Conservation (phyloP, 2,329 filamentous ascomycete genomes). For the Alternaria incomplexa region DNA sequence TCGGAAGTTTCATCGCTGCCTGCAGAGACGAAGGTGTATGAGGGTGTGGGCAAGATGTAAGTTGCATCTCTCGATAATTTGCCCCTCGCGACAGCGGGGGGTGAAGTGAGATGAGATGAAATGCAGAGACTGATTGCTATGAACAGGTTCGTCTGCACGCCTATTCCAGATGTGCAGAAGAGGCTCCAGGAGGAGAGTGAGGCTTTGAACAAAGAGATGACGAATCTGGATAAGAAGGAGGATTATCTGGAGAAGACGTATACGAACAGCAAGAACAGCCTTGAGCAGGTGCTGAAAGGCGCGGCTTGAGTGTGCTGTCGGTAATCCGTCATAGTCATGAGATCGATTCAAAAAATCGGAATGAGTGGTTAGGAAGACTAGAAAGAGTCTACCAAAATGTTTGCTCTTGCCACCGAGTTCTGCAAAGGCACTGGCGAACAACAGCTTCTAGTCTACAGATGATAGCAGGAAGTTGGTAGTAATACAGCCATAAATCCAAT, state of each 20-base stretch:
- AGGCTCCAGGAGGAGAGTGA: slow-evolving; percentile 78
- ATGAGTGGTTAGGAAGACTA: background rate
- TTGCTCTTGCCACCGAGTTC: background rate
- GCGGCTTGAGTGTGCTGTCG: slow-evolving; percentile 18
- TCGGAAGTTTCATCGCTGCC: slow-evolving; percentile 82
- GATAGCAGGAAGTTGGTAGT: background rate
- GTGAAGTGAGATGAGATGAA: background rate
- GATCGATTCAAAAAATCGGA: too few species aligned
- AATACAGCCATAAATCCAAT: background rate
- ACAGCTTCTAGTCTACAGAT: background rate
- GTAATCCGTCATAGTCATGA: background rate
- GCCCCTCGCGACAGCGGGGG: background rate
- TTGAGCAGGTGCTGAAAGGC: slow-evolving; percentile 81
- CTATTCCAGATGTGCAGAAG: slow-evolving; percentile 73
- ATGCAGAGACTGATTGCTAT: background rate
- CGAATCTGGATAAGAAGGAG: slow-evolving; percentile 83
- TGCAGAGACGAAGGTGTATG: slow-evolving; percentile 80
- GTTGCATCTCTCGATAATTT: background rate
- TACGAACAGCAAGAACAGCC: slow-evolving; percentile 90
- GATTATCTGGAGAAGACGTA: slow-evolving; percentile 94
- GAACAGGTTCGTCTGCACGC: slow-evolving; percentile 85
- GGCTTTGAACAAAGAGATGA: slow-evolving; percentile 77
- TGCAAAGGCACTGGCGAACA: background rate
- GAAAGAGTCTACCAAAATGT: background rate
- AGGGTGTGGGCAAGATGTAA: slow-evolving; percentile 96